Conservation (phyloP, 805 yeast species). For the Wickerhamomyces ciferrii region DNA sequence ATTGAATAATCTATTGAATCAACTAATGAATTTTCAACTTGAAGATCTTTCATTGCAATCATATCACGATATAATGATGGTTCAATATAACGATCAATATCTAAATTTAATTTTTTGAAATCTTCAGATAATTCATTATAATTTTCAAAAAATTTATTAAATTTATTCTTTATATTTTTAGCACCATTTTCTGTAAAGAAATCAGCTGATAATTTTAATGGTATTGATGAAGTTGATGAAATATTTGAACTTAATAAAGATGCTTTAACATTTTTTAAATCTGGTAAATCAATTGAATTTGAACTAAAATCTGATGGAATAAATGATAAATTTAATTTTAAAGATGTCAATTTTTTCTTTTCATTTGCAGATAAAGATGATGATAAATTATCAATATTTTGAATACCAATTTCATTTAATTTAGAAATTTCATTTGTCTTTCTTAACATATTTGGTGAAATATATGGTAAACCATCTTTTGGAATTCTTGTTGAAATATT, state of each 20-base stretch:
- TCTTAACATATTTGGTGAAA: conserved; percentile 30
- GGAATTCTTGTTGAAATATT: conserved; percentile 26
- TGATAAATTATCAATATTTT: conserved; percentile 26
- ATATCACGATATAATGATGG: conserved; percentile 11
- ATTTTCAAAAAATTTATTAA: conserved; percentile 8
- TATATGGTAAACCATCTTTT: conserved; percentile 29
- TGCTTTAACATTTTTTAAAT: conserved; percentile 22
- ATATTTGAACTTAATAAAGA: conserved; percentile 28
- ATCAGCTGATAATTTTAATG: conserved; percentile 32
- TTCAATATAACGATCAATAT: conserved; percentile 8
- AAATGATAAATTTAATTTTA: conserved; percentile 25
- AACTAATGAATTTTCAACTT: conserved; percentile 6
- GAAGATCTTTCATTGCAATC: conserved; percentile 14
- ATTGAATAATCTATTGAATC: conserved; percentile 1
- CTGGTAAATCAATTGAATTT: conserved; percentile 22
- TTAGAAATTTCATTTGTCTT: conserved; percentile 29
- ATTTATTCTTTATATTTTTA: conserved; percentile 18
- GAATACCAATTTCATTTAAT: conserved; percentile 27
- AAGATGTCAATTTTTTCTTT: conserved; percentile 18
- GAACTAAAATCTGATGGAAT: conserved; percentile 20
- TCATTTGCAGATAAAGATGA: conserved; percentile 24
- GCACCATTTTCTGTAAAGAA: conserved; percentile 20
- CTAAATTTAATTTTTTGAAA: conserved; percentile 5
- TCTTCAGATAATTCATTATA: conserved; percentile 12
- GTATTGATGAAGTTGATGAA: conserved; percentile 31